Conservation (phyloP, 2,329 filamentous ascomycete genomes). For the Nemania abortiva region DNA sequence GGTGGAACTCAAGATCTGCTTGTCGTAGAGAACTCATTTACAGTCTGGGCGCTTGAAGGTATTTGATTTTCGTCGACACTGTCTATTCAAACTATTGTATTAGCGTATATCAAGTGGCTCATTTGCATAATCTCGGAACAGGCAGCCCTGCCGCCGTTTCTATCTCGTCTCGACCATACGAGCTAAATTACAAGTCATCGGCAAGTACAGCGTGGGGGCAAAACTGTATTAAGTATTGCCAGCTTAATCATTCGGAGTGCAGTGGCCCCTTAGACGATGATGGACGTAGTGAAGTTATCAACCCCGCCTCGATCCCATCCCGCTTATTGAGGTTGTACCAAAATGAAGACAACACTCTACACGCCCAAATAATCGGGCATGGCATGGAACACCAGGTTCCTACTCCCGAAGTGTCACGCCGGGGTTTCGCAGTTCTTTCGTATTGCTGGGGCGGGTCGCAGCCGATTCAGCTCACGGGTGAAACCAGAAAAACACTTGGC, state of each 20-base stretch:
- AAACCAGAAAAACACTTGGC: slow-evolving; percentile 13
- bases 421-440: slow-evolving; percentile 19
- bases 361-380: slow-evolving; percentile 15
- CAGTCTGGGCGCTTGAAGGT: slow-evolving; percentile 22
- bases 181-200: slow-evolving; percentile 17
- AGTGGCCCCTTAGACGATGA: background rate
- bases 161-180: slow-evolving; percentile 18
- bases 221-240: slow-evolving; percentile 19
- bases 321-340: slow-evolving; percentile 17
- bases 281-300: background rate
- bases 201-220: background rate
- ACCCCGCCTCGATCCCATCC: slow-evolving; percentile 17
- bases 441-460: slow-evolving; percentile 33
- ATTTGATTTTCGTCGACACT: background rate
- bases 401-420: slow-evolving; percentile 9
- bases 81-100: background rate
- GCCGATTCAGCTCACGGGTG: slow-evolving; percentile 32
- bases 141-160: slow-evolving; percentile 11
- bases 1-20: background rate
- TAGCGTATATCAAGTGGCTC: background rate
- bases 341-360: background rate
- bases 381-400: slow-evolving; percentile 12
- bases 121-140: background rate
- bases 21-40: background rate
- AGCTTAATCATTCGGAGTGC: slow-evolving; percentile 5